Evolutionary conservation across 2,329 filamentous ascomycete species (phyloP), one percentile per base, ranked within the genome.

Genomic region (Hawksworthiomyces lignivorus): DNA sequence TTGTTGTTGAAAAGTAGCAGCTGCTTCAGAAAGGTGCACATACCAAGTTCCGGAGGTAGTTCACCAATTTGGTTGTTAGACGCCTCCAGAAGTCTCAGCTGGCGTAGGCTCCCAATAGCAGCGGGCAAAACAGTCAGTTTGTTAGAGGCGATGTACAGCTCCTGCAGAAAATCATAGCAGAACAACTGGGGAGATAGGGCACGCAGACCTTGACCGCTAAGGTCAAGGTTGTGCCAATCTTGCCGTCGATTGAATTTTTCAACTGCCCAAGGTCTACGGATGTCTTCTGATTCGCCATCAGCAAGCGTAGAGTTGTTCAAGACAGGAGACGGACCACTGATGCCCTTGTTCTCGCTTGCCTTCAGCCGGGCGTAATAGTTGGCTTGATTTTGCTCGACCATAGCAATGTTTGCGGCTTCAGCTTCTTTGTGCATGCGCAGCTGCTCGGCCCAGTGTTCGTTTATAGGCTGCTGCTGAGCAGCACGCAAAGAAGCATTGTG

Each of bases 101-200:
- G 82, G 50, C 89, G 81, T 50, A 98, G 70, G 53, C 83, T 76
- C 29, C 92, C 89, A 58, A 98, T 87, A 18, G 80, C 73, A 28
- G 84, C 68, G 11, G 90, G 88, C n/a, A 98, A 68, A 34, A 75
- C 72, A 21, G 80, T 80, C 45, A 98, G 74, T 60, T 88, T 89
- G 70, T 98, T 98, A 52, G 88, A 90, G 54, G 88, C 88, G 48
- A 98, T 79, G 61, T 94, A 96, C 22, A 98, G 76, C 62, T 94
- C 90, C 51, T 85, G 85, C 43, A 98, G 70, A 61, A 98, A 97
- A 33, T 75, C 75, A 63, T 97, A 98, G 52, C 76, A 73, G 67
- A 97, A 97, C 24, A 98, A 70, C 33, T 84, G 77, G 8, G 77
- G 68, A 1, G 88, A 81, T 24, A 98, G 71, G 45, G 87, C 85